Evolutionary conservation across 768 basidiomycete species (phyloP), one percentile per base, ranked within the genome.

Genomic region (Leucogyrophana mollusca): DNA sequence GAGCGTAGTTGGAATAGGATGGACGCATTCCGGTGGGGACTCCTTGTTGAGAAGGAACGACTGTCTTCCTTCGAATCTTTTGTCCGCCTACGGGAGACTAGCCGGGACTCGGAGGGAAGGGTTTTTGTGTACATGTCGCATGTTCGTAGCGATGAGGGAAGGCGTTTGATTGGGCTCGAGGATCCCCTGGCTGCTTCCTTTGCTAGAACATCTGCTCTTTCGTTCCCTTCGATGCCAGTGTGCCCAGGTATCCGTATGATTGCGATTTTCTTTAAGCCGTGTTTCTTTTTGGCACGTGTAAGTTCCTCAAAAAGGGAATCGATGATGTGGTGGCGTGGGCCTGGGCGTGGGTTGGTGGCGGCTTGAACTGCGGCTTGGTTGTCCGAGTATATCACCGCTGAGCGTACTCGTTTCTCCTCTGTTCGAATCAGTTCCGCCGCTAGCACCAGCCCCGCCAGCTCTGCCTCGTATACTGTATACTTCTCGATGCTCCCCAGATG

Each of bases 1-100:
- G 65, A 65, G 6, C 63, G 34, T 1, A 72, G 59, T 27, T 69
- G 68, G 21, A 61, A 46, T 9, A 68, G 51, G 2, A 62, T 9
- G 6, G 47, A 39, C 11, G 55, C 50, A 14, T 59, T 6, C 13
- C 27, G 27, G n/a, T n/a, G n/a, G n/a, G n/a, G n/a, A n/a, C n/a
- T n/a, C n/a, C n/a, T n/a, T n/a, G n/a, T n/a, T n/a, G n/a, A n/a
- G n/a, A n/a, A n/a, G n/a, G n/a, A n/a, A n/a, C n/a, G n/a, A n/a
- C n/a, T n/a, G n/a, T n/a, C n/a, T n/a, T n/a, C n/a, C n/a, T n/a
- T n/a, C n/a, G n/a, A n/a, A n/a, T n/a, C n/a, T n/a, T n/a, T n/a
- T n/a, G n/a, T n/a, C n/a, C n/a, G n/a, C n/a, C n/a, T n/a, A n/a
- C n/a, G n/a, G n/a, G n/a, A n/a, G n/a, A n/a, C n/a, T n/a, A n/a